A percentile compares a stretch with the other conserved stretches of the same genome.
These are phyloP conservation scores for Graphilbum sp. DNA, from an alignment of 2,329 filamentous ascomycete species.

Conservation along the genomic window DNA sequence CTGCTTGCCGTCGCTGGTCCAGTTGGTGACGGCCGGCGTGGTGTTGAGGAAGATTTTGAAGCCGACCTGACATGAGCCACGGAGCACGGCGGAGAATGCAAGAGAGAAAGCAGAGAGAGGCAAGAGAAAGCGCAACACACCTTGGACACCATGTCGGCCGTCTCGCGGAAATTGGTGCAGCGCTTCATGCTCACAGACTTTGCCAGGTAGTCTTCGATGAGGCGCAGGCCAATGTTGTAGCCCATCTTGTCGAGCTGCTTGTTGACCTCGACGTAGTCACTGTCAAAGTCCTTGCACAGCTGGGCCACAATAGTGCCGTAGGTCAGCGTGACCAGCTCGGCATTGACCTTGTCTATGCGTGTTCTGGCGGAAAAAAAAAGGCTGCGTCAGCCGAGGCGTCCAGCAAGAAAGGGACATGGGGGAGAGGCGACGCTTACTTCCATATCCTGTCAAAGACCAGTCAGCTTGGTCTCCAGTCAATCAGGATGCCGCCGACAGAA, in stretches of 20 bases:
- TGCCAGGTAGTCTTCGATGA: constrained; percentile 95
- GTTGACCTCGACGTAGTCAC: constrained; percentile 89
- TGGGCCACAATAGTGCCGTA: constrained; percentile 97
- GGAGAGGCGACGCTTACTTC: constrained; percentile 52
- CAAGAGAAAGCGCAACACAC: constrained; percentile 26
- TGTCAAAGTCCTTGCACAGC: constrained; percentile 89
- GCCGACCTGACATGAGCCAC: constrained; percentile 47
- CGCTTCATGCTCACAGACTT: constrained; percentile 82
- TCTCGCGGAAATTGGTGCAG: constrained; percentile 87
- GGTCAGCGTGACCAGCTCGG: constrained; percentile 89
- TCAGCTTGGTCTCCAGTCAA: constrained; percentile 18
- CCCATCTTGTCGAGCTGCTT: constrained; percentile 98
- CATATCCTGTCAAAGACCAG: constrained; percentile 51
- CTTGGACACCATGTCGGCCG: constrained; percentile 86
- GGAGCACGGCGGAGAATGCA: neutral
- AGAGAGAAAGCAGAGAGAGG: neutral
- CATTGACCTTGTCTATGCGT: constrained; percentile 93
- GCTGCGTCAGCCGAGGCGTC: neutral
- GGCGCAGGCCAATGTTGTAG: constrained; percentile 88
- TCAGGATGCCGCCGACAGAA: no score
- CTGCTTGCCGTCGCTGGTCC: constrained; percentile 90
- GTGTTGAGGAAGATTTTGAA: constrained; percentile 99
- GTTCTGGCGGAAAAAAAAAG: constrained; percentile 44
- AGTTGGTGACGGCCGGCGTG: constrained; percentile 82
- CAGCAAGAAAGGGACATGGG: neutral